These are phyloP conservation scores for Lachancea sp. DNA, from an alignment of 805 yeast genomes.

Conservation along the genomic window DNA sequence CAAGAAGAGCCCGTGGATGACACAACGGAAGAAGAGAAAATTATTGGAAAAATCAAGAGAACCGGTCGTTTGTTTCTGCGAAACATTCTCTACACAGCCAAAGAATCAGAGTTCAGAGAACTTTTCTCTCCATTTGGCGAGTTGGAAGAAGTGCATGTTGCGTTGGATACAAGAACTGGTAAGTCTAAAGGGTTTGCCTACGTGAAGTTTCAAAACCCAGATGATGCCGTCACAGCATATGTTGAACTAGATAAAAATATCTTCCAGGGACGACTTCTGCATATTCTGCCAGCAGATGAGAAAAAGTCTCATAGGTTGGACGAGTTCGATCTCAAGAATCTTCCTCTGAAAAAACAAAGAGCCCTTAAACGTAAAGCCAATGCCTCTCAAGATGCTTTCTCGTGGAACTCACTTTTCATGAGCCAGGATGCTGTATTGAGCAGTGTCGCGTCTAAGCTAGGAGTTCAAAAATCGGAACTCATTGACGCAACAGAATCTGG, in stretches of 20 bases:
- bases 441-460: constrained; percentile 78
- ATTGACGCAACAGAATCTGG: constrained; percentile 81
- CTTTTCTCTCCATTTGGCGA: constrained; percentile 65
- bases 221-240: constrained; percentile 73
- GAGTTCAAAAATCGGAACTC: constrained; percentile 73
- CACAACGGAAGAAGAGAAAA: constrained; percentile 41
- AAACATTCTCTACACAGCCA: constrained; percentile 72
- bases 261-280: constrained; percentile 90
- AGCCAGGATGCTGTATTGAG: constrained; percentile 88
- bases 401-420: constrained; percentile 93
- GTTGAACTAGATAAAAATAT: constrained; percentile 72
- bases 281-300: constrained; percentile 77
- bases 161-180: constrained; percentile 84
- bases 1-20: constrained; percentile 16
- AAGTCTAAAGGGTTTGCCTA: constrained; percentile 91
- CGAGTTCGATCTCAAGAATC: constrained; percentile 83
- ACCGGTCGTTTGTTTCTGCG: constrained; percentile 85
- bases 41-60: constrained; percentile 45
- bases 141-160: constrained; percentile 84
- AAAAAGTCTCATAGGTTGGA: constrained; percentile 79
- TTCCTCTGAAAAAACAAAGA: constrained; percentile 87
- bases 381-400: constrained; percentile 80
- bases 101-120: constrained; percentile 67
- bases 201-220: constrained; percentile 58
- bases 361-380: constrained; percentile 77